These are phyloP conservation scores for Micromonas pusilla DNA, from an alignment of 139 green algal species.

Conservation along the genomic window DNA sequence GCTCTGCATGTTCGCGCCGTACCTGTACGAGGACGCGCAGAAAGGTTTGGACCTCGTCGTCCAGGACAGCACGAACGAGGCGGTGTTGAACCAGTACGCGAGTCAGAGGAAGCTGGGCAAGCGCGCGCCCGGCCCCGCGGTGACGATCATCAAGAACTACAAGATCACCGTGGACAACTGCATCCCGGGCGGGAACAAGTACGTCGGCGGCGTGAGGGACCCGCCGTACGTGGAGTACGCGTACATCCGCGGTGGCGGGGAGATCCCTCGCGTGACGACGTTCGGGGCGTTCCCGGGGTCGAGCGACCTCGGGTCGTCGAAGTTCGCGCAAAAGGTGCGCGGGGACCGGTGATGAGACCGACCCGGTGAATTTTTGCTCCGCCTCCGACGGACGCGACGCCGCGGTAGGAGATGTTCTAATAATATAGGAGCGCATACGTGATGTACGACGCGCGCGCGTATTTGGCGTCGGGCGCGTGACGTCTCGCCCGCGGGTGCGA, in stretches of 20 bases:
- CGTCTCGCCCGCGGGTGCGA: too few species aligned
- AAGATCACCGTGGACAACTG: conserved; percentile 16
- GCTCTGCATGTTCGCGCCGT: conserved; percentile 12
- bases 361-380: too few species aligned
- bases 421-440: too few species aligned
- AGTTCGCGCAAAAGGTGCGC: background rate
- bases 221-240: conserved; percentile 16
- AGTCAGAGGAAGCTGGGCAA: conserved; percentile 17
- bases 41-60: conserved; percentile 20
- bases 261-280: conserved; percentile 8
- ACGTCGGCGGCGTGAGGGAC: background rate
- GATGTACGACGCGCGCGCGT: too few species aligned
- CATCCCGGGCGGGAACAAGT: background rate
- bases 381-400: too few species aligned
- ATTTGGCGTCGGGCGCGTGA: too few species aligned
- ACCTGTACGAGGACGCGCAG: conserved; percentile 10
- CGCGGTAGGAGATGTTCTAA: too few species aligned
- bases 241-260: conserved; percentile 14
- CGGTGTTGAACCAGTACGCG: conserved; percentile 10
- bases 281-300: background rate
- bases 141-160: conserved; percentile 24
- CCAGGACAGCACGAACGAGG: conserved; percentile 7
- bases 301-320: background rate
- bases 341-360: background rate
- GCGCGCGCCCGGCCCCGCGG: conserved; percentile 8